phyloP scores from a whole-genome alignment of 139 green algal species.

The Picochlorum sp. region DNA sequence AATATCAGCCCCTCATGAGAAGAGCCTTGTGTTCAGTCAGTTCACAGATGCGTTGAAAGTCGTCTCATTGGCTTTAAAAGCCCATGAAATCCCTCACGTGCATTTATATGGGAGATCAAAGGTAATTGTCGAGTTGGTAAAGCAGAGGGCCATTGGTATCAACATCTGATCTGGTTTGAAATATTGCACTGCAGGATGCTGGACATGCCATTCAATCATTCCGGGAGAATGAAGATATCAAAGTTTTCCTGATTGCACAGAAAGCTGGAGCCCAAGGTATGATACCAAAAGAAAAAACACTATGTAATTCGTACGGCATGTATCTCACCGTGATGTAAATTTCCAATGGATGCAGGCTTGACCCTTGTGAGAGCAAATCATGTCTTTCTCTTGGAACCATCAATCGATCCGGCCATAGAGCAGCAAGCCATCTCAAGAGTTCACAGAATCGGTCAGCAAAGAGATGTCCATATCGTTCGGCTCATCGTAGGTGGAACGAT shows the following conservation, averaged over 20 bases:
- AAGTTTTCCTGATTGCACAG: slow-evolving; percentile 3
- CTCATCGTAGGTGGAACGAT: slow-evolving; percentile 10
- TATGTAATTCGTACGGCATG: no score
- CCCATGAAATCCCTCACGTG: neutral
- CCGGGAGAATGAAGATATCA: neutral
- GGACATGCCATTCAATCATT: neutral
- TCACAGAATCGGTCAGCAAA: slow-evolving; percentile 32
- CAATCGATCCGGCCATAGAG: slow-evolving; percentile 71
- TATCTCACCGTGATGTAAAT: no score
- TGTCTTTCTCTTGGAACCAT: slow-evolving; percentile 67
- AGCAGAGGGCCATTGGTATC: neutral
- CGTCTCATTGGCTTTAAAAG: neutral
- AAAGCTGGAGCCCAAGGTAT: slow-evolving; percentile 7
- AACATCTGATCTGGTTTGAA: neutral
- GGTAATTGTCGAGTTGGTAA: no score
- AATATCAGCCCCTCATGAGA: neutral
- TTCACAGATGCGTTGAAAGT: neutral
- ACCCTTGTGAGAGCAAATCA: slow-evolving; percentile 17
- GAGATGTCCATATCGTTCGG: slow-evolving; percentile 16
- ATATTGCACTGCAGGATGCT: neutral
- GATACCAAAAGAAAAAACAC: no score
- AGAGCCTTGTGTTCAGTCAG: neutral
- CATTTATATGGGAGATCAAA: neutral
- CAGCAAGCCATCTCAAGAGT: slow-evolving; percentile 44
- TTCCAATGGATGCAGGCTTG: neutral